Conservation (phyloP, 768 basidiomycete genomes). For the Asterophora lycoperdoides region DNA sequence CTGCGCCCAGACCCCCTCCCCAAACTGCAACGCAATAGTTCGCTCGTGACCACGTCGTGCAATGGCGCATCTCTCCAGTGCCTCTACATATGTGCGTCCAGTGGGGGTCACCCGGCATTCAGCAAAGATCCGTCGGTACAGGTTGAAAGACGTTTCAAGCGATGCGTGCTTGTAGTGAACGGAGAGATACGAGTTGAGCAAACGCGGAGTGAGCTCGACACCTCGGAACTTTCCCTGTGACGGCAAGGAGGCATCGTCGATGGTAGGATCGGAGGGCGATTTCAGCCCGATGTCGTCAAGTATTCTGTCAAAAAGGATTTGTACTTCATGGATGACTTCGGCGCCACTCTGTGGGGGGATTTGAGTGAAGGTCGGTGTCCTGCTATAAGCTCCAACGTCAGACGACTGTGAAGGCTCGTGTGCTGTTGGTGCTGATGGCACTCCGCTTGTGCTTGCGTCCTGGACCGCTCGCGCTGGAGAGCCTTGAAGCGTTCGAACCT, state of each 20-base stretch:
- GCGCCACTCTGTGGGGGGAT: slow-evolving; percentile 67
- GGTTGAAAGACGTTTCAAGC: slow-evolving; percentile 42
- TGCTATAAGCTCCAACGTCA: neutral
- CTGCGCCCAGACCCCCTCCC: slow-evolving; percentile 58
- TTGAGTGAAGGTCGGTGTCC: slow-evolving; percentile 35
- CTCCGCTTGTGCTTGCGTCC: neutral
- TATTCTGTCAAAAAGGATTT: slow-evolving; percentile 61
- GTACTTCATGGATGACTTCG: slow-evolving; percentile 70
- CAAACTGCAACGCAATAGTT: slow-evolving; percentile 45
- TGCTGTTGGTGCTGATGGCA: slow-evolving; percentile 1
- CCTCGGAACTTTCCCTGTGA: slow-evolving; percentile 43
- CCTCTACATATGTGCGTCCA: slow-evolving; percentile 56
- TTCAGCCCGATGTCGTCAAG: slow-evolving; percentile 35
- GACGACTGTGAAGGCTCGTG: slow-evolving; percentile 6
- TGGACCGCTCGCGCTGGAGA: neutral
- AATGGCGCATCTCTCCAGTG: slow-evolving; percentile 61
- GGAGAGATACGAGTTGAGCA: slow-evolving; percentile 79
- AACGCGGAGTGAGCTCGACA: slow-evolving; percentile 54
- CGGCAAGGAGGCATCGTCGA: slow-evolving; percentile 12
- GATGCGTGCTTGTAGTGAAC: slow-evolving; percentile 58
- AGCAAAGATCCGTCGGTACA: slow-evolving; percentile 50
- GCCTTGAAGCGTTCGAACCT: slow-evolving; percentile 39
- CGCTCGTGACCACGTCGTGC: slow-evolving; percentile 42
- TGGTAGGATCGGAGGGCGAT: neutral
- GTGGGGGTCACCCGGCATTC: slow-evolving; percentile 40